Percentiles rank a stretch among this genome's conserved stretches.
Conservation (phyloP, 768 basidiomycete species). For the Crucibulum laeve region DNA sequence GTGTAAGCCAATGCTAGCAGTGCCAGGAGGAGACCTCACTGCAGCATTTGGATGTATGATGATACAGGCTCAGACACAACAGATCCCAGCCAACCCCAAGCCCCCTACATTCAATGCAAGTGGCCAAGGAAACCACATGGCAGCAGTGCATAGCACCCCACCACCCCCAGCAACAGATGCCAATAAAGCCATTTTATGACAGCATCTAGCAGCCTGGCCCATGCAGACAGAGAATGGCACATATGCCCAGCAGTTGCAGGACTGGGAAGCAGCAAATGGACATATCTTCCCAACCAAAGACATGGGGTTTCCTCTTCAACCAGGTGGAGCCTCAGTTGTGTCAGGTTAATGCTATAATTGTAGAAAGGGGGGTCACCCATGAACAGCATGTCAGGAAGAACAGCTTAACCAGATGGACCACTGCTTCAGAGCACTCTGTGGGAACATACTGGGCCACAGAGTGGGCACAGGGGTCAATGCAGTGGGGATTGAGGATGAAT, state of each 20-base stretch:
- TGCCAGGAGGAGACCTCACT: no score
- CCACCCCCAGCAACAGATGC: no score
- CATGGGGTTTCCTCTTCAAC: neutral
- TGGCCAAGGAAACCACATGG: no score
- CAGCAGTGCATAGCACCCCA: no score
- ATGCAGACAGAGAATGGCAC: no score
- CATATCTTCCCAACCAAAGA: neutral
- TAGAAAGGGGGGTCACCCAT: neutral
- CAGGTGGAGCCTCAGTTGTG: neutral
- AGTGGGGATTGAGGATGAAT: neutral
- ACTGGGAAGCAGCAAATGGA: neutral
- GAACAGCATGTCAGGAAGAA: neutral
- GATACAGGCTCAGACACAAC: no score
- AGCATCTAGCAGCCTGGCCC: no score
- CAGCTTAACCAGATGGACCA: neutral
- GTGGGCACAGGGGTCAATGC: neutral
- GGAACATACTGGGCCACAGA: neutral
- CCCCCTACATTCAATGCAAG: no score
- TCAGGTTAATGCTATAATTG: slow-evolving; percentile 3
- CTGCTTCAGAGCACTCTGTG: slow-evolving; percentile 2
- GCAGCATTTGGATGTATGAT: no score
- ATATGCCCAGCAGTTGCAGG: neutral
- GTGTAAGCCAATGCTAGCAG: no score
- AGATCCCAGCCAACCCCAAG: no score
- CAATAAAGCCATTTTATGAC: no score